Conservation (phyloP, 192 early-diverging fungal genomes). For the Rhizophagus clarus region DNA sequence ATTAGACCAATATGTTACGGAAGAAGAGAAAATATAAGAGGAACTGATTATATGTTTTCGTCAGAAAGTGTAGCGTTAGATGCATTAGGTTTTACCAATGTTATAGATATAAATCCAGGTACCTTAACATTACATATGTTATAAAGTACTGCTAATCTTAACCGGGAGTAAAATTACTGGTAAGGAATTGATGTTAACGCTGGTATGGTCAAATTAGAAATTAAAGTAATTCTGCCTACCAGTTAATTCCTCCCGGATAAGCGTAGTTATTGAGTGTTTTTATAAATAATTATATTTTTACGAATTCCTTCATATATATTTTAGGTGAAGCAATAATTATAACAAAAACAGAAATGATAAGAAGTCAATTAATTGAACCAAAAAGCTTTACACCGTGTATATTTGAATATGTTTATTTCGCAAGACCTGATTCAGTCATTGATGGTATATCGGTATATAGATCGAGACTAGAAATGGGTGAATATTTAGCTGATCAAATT, state of each 20-base stretch:
- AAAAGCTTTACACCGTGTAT: conserved; percentile 86
- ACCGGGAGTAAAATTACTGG: too few relatives aligned
- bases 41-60: conserved; percentile 97
- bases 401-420: conserved; percentile 99
- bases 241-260: too few relatives aligned
- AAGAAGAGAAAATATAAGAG: conserved; percentile 64
- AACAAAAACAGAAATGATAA: conserved; percentile 72
- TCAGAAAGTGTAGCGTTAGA: conserved; percentile 97
- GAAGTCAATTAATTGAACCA: conserved; percentile 60
- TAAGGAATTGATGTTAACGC: too few relatives aligned
- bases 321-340: conserved; percentile 91
- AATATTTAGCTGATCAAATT: conserved; percentile 88
- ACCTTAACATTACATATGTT: background rate
- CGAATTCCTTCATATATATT: background rate
- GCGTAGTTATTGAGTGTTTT: too few relatives aligned
- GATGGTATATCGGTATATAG: conserved; percentile 99
- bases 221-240: too few relatives aligned
- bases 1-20: conserved; percentile 97
- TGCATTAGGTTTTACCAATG: conserved; percentile 86
- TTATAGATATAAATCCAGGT: conserved; percentile 88
- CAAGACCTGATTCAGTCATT: conserved; percentile 97
- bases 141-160: too few relatives aligned
- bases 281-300: conserved; percentile 12
- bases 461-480: conserved; percentile 95
- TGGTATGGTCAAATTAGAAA: too few relatives aligned